phyloP scores from a whole-genome alignment of 495 filamentous ascomycete genomes.

The Penicillium bovifimosum region DNA sequence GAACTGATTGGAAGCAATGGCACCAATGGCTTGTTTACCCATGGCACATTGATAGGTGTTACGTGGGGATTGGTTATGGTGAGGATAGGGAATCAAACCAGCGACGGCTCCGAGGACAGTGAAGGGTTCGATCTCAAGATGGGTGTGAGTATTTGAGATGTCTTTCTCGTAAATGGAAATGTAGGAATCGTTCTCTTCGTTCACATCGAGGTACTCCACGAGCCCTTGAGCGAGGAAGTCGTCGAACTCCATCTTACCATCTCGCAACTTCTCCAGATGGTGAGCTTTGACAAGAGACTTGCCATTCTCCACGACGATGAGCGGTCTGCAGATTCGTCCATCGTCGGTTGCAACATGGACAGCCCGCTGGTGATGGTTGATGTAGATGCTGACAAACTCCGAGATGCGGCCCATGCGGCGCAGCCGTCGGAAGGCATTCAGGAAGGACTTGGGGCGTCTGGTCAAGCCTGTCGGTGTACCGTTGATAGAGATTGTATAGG shows the following conservation, averaged over 20 bases:
- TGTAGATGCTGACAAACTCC: constrained; percentile 90
- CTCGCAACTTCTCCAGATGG: constrained; percentile 71
- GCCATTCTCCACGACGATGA: constrained; percentile 87
- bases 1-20: constrained; percentile 96
- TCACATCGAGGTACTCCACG: constrained; percentile 95
- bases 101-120: constrained; percentile 97
- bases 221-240: constrained; percentile 85
- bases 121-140: constrained; percentile 96
- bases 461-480: constrained; percentile 87
- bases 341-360: constrained; percentile 97
- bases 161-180: constrained; percentile 85
- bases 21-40: constrained; percentile 99
- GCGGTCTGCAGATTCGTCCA: constrained; percentile 88
- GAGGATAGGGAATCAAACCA: constrained; percentile 93
- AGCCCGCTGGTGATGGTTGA: constrained; percentile 84
- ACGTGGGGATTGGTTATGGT: constrained; percentile 98
- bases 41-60: constrained; percentile 99
- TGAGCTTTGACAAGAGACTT: constrained; percentile 70
- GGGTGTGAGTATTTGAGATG: constrained; percentile 74
- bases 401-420: constrained; percentile 84
- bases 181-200: constrained; percentile 94
- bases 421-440: constrained; percentile 74
- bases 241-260: constrained; percentile 80
- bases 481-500: constrained; percentile 90
- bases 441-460: constrained; percentile 73